Evolutionary conservation across 2,329 filamentous ascomycete genomes (phyloP).

Genomic region (Trichoderma asperellum): DNA sequence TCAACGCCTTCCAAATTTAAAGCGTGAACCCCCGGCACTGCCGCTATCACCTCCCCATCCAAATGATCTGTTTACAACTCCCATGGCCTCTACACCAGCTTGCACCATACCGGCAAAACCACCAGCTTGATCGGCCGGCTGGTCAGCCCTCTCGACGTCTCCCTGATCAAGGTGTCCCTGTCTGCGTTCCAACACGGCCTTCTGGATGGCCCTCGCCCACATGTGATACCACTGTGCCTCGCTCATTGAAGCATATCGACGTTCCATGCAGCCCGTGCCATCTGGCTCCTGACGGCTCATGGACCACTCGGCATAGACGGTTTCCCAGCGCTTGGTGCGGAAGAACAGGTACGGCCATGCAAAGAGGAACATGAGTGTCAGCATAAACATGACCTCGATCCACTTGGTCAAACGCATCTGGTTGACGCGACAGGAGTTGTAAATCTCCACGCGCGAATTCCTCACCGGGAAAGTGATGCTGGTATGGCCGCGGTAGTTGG

Average conservation of each 20-base stretch:
- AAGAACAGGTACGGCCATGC: constrained; percentile 73
- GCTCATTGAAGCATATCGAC: constrained; percentile 56
- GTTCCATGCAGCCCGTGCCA: constrained; percentile 41
- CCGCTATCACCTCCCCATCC: constrained; percentile 34
- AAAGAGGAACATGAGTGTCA: constrained; percentile 70
- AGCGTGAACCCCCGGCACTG: background rate
- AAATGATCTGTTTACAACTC: constrained; percentile 56
- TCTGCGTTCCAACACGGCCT: constrained; percentile 61
- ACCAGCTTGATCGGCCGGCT: constrained; percentile 42
- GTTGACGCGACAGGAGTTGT: constrained; percentile 65
- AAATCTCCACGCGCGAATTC: constrained; percentile 62
- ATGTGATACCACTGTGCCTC: constrained; percentile 65
- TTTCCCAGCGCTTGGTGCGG: constrained; percentile 68
- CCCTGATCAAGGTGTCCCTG: constrained; percentile 60
- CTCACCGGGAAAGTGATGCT: constrained; percentile 62
- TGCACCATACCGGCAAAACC: constrained; percentile 51
- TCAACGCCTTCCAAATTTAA: constrained; percentile 19
- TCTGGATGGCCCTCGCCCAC: constrained; percentile 64
- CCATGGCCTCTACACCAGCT: constrained; percentile 56
- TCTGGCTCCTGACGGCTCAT: constrained; percentile 38
- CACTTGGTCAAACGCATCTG: constrained; percentile 66
- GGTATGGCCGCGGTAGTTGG: constrained; percentile 69
- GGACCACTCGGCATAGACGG: constrained; percentile 63
- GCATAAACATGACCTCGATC: constrained; percentile 66
- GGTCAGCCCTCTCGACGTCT: constrained; percentile 53